Conservation (phyloP, 202 grass and related monocot genomes). For the Bolboschoenoplectus hybrid region DNA sequence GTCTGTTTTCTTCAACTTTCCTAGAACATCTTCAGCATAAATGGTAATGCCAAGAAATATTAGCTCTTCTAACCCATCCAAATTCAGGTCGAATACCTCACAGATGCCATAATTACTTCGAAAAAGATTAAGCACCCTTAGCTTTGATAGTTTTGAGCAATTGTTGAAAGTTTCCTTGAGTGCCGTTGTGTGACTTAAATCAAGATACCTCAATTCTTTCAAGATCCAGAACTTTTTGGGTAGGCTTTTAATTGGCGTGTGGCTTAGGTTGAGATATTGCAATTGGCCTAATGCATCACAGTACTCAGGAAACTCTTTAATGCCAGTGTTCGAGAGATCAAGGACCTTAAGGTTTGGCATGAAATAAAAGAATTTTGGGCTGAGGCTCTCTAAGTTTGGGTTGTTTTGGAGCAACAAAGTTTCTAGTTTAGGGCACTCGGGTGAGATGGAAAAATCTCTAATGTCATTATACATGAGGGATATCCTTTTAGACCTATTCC, state of each 20-base stretch:
- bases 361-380: slow-evolving; percentile 46
- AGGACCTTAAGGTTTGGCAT: slow-evolving; percentile 67
- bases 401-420: slow-evolving; percentile 37
- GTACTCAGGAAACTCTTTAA: slow-evolving; percentile 38
- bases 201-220: slow-evolving; percentile 29
- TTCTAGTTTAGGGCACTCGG: slow-evolving; percentile 20
- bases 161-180: slow-evolving; percentile 55
- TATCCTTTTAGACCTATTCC: slow-evolving; percentile 50
- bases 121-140: slow-evolving; percentile 39
- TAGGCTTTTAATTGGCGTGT: slow-evolving; percentile 48
- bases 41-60: slow-evolving; percentile 69
- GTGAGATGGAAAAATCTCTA: slow-evolving; percentile 26
- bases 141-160: slow-evolving; percentile 43
- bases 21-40: slow-evolving; percentile 61
- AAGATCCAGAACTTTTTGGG: slow-evolving; percentile 21
- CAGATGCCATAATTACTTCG: slow-evolving; percentile 28
- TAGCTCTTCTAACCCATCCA: slow-evolving; percentile 50
- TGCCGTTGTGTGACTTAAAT: slow-evolving; percentile 55
- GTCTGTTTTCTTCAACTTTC: slow-evolving; percentile 59
- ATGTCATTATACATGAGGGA: slow-evolving; percentile 75
- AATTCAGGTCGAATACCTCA: slow-evolving; percentile 45
- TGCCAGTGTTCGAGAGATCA: slow-evolving; percentile 70
- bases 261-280: slow-evolving; percentile 60
- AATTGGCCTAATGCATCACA: slow-evolving; percentile 46
- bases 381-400: slow-evolving; percentile 43